Conservation (phyloP, 163 green algal species). For the Scenedesmus sp. region DNA sequence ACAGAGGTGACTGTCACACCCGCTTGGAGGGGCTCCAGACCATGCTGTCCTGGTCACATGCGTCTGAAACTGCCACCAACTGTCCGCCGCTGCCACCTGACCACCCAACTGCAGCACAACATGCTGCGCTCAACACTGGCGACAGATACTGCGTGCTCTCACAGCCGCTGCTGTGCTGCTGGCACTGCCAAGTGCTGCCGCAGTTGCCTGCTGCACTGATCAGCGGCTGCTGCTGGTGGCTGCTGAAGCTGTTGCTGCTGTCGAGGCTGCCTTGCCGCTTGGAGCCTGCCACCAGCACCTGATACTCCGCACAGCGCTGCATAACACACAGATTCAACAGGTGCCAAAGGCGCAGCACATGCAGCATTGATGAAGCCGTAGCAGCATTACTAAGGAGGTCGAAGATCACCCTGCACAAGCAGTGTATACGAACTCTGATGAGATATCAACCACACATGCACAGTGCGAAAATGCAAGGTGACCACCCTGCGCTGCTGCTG, state of each 20-base stretch:
- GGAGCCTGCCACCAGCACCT: slow-evolving; percentile 22
- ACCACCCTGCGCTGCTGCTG: background rate
- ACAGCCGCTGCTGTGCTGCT: background rate
- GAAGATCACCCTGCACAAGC: no score
- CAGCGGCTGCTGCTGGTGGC: slow-evolving; percentile 25
- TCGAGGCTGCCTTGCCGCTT: background rate
- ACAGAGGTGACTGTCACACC: no score
- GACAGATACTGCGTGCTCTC: background rate
- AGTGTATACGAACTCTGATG: no score
- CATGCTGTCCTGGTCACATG: slow-evolving; percentile 30
- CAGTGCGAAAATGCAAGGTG: no score
- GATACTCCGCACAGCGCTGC: slow-evolving; percentile 42
- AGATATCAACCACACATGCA: no score
- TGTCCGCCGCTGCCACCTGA: background rate
- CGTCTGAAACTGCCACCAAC: background rate
- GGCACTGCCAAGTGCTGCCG: background rate
- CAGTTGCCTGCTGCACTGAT: slow-evolving; percentile 4
- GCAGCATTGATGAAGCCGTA: background rate
- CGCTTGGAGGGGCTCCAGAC: slow-evolving; percentile 35
- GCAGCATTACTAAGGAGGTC: no score
- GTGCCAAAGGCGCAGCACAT: background rate
- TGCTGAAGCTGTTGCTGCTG: slow-evolving; percentile 10
- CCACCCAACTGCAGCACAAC: background rate
- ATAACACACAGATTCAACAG: background rate
- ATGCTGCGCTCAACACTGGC: background rate